Evolutionary conservation across 306 rosid genomes (phyloP).

Genomic region (Hippophae tibetana): DNA sequence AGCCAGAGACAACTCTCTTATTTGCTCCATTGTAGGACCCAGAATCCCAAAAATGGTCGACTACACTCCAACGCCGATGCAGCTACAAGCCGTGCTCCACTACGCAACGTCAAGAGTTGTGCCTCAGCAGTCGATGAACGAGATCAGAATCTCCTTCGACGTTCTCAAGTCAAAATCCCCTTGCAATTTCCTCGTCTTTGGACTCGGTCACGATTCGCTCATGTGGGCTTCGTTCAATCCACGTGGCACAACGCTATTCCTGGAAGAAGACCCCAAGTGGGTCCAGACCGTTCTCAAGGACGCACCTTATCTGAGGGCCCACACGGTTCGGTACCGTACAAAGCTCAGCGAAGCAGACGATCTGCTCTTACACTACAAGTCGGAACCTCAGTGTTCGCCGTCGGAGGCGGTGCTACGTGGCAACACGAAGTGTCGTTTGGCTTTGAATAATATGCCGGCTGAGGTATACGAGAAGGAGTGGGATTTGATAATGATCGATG

Average conservation of each 20-base stretch:
- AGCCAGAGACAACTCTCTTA: too few relatives aligned
- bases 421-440: slow-evolving; percentile 46
- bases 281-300: slow-evolving; percentile 40
- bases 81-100: slow-evolving; percentile 29
- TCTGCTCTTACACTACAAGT: slow-evolving; percentile 49
- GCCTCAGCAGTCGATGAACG: slow-evolving; percentile 68
- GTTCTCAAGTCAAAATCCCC: slow-evolving; percentile 47
- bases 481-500: slow-evolving; percentile 90
- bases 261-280: slow-evolving; percentile 72
- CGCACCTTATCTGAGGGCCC: slow-evolving; percentile 48
- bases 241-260: slow-evolving; percentile 53
- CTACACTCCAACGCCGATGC: slow-evolving; percentile 9
- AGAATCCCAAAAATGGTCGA: neutral
- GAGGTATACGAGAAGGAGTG: slow-evolving; percentile 43
- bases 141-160: slow-evolving; percentile 47
- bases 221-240: slow-evolving; percentile 72
- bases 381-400: slow-evolving; percentile 40
- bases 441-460: slow-evolving; percentile 48
- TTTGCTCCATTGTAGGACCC: too few relatives aligned
- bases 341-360: slow-evolving; percentile 56
- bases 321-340: slow-evolving; percentile 50
- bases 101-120: slow-evolving; percentile 63
- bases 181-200: slow-evolving; percentile 71
- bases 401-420: slow-evolving; percentile 25
- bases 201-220: slow-evolving; percentile 77